Percentiles rank a stretch among this genome's conserved stretches.
Evolutionary conservation across 345 rosid genomes (phyloP).

Genomic region (Lepidium didymum): DNA sequence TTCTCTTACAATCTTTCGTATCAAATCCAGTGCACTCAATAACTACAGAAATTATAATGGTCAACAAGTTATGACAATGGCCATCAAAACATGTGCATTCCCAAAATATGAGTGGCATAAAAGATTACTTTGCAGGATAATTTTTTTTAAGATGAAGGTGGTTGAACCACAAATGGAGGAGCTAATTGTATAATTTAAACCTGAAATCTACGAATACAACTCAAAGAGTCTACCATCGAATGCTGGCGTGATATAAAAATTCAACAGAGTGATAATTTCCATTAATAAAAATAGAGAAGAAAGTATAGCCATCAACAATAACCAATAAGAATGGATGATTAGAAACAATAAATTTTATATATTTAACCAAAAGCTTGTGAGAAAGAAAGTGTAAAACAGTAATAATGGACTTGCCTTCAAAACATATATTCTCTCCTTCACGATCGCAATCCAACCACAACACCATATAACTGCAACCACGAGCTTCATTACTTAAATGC

Average conservation of each 20-base stretch:
- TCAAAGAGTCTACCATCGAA: neutral
- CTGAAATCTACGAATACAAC: neutral
- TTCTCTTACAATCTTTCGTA: conserved; percentile 48
- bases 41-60: conserved; percentile 40
- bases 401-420: conserved; percentile 57
- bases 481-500: conserved; percentile 91
- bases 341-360: neutral
- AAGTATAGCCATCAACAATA: neutral
- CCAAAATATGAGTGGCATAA: neutral
- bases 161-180: neutral
- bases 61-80: conserved; percentile 3
- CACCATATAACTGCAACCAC: conserved; percentile 73
- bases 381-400: neutral
- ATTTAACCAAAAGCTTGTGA: neutral
- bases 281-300: neutral
- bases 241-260: neutral
- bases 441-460: conserved; percentile 98
- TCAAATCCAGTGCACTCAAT: conserved; percentile 72
- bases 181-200: neutral
- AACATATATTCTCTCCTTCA: conserved; percentile 97
- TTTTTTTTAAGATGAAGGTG: neutral
- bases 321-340: neutral
- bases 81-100: conserved; percentile 6
- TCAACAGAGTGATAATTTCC: neutral
- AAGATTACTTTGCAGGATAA: neutral